Evolutionary conservation across 225 moss, liverwort and hornwort genomes (phyloP).

Genomic region (Rhytidiadelphus loreus): DNA sequence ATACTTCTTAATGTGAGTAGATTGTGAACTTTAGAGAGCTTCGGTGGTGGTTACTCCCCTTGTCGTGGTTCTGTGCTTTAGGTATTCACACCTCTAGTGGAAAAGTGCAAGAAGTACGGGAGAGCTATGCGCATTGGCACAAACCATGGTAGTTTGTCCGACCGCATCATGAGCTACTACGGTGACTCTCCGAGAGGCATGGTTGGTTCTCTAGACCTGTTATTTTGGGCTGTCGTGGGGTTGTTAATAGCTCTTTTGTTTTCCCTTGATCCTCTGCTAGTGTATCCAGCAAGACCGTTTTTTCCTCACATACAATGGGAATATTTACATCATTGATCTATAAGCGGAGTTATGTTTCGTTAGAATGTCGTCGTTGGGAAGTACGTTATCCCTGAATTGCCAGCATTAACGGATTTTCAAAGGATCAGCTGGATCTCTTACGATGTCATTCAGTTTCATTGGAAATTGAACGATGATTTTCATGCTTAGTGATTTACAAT

Average conservation of each 20-base stretch:
- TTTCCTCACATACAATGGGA: not conserved
- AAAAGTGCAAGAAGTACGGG: slow-evolving; percentile 93
- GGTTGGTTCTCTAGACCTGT: slow-evolving; percentile 26
- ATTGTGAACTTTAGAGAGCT: not conserved
- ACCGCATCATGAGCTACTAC: slow-evolving; percentile 98
- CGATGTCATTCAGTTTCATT: not conserved
- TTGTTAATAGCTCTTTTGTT: not conserved
- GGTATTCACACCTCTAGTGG: slow-evolving; percentile 80
- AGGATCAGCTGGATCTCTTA: not conserved
- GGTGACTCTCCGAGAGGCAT: slow-evolving; percentile 97
- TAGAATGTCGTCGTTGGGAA: not conserved
- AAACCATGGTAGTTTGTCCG: slow-evolving; percentile 95
- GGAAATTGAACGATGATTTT: not conserved
- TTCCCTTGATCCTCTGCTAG: not conserved
- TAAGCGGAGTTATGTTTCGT: not conserved
- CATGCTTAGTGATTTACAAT: not conserved
- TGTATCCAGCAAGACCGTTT: not conserved
- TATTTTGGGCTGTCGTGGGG: not conserved
- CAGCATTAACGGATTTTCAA: not conserved
- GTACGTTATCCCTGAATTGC: not conserved
- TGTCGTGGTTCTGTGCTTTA: slow-evolving; percentile 4
- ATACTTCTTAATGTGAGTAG: not conserved
- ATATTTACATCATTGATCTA: not conserved
- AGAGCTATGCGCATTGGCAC: slow-evolving; percentile 91
- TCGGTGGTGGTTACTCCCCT: not conserved